phyloP scores from a whole-genome alignment of 495 filamentous ascomycete genomes.

The Lophium mytilinum region DNA sequence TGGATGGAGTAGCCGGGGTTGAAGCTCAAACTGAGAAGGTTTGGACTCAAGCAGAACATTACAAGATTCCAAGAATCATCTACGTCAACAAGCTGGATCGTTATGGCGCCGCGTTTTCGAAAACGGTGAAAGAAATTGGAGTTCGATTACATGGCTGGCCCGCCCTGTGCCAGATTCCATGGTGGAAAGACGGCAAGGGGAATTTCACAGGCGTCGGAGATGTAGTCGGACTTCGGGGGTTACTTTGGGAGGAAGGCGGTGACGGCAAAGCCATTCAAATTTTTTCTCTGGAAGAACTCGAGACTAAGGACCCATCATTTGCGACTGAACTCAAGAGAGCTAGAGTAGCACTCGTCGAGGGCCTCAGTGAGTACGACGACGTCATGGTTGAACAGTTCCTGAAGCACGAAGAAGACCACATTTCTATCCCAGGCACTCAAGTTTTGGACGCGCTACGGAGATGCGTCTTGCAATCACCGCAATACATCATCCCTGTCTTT shows the following conservation, averaged over 20 bases:
- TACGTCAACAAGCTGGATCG: conserved; percentile 97
- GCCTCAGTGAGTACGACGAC: conserved; percentile 82
- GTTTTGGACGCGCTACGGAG: conserved; percentile 69
- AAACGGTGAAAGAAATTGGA: conserved; percentile 78
- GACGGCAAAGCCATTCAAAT: conserved; percentile 58
- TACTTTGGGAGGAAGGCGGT: conserved; percentile 51
- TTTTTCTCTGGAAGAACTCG: conserved; percentile 43
- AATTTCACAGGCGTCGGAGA: conserved; percentile 76
- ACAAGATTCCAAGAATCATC: conserved; percentile 76
- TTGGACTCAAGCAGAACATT: conserved; percentile 81
- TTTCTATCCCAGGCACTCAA: conserved; percentile 52
- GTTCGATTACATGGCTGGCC: conserved; percentile 74
- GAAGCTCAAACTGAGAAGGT: conserved; percentile 98
- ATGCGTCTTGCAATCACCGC: conserved; percentile 51
- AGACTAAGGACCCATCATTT: conserved; percentile 43
- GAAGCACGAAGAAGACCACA: conserved; percentile 61
- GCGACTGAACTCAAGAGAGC: conserved; percentile 66
- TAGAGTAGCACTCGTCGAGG: conserved; percentile 69
- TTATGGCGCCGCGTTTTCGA: conserved; percentile 82
- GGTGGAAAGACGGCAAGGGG: conserved; percentile 71
- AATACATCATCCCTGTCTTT: conserved; percentile 71
- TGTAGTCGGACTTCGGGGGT: conserved; percentile 50
- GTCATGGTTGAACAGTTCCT: conserved; percentile 75
- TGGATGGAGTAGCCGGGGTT: conserved; percentile 94
- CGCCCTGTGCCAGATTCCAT: conserved; percentile 88